Conservation (phyloP, 495 filamentous ascomycete species). For the Emericellopsis terricola region DNA sequence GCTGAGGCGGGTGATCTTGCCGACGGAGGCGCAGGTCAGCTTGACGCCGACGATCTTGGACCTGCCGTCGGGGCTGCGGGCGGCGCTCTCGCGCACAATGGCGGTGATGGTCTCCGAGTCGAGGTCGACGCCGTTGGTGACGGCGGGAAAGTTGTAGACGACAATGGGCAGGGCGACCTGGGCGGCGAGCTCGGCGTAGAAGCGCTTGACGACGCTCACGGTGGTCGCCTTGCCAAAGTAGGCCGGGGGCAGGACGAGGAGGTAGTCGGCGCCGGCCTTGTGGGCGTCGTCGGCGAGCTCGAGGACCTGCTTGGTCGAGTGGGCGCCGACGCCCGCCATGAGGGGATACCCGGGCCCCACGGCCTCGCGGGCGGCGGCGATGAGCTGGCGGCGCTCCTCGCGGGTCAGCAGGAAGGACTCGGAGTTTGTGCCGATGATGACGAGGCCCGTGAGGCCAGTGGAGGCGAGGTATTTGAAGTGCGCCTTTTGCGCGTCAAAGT, state of each 20-base stretch:
- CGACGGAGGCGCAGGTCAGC: constrained; percentile 17
- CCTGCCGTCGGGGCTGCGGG: too few species aligned
- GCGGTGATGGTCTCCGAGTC: constrained; percentile 18
- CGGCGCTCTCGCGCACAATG: too few species aligned
- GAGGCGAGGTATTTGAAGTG: too few species aligned
- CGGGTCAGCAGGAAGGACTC: constrained; percentile 13
- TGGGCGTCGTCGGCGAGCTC: constrained; percentile 10
- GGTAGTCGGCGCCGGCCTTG: constrained; percentile 8
- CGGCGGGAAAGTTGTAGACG: constrained; percentile 4
- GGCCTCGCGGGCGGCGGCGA: constrained; percentile 7
- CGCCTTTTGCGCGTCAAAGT: constrained; percentile 71
- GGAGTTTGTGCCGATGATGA: constrained; percentile 17
- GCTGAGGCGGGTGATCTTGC: constrained; percentile 10
- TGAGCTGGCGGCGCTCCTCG: constrained; percentile 11
- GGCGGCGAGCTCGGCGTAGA: constrained; percentile 1
- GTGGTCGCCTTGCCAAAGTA: constrained; percentile 1
- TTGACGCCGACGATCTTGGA: constrained; percentile 17
- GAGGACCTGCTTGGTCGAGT: constrained; percentile 10
- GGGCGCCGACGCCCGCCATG: constrained; percentile 10
- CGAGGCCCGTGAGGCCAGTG: too few species aligned
- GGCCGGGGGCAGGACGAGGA: constrained; percentile 1
- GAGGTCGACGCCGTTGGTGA: constrained; percentile 9
- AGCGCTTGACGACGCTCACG: background rate
- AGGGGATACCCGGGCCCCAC: constrained; percentile 11
- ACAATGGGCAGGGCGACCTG: constrained; percentile 1